Evolutionary conservation across 2,329 filamentous ascomycete genomes (phyloP).

Genomic region (Paecilomyces fulvus): DNA sequence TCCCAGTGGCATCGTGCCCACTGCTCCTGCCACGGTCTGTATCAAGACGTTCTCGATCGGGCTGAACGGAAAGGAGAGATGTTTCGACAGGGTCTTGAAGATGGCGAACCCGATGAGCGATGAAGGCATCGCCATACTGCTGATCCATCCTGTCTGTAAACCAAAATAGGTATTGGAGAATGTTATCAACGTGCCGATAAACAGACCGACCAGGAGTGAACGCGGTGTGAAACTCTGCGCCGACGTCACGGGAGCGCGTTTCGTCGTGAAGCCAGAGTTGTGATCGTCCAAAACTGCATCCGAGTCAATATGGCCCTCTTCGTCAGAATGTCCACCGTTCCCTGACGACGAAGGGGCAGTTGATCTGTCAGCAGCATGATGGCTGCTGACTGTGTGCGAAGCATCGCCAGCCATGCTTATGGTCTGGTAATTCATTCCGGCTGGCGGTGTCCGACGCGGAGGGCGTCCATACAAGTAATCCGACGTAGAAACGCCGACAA

Average conservation of each 20-base stretch:
- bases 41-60: conserved; percentile 95
- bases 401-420: conserved; percentile 23
- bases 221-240: conserved; percentile 70
- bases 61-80: conserved; percentile 73
- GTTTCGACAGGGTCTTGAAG: conserved; percentile 69
- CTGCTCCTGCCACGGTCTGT: conserved; percentile 88
- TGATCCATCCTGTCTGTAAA: conserved; percentile 78
- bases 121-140: conserved; percentile 94
- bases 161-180: conserved; percentile 99
- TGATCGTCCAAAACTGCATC: background rate
- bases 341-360: background rate
- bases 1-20: conserved; percentile 93
- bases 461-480: background rate
- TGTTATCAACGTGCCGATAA: conserved; percentile 82
- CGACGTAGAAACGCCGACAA: background rate
- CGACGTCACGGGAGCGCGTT: conserved; percentile 14
- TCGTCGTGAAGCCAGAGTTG: conserved; percentile 2
- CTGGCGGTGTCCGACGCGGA: background rate
- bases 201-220: conserved; percentile 68
- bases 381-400: conserved; percentile 2
- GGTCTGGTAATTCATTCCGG: conserved; percentile 28
- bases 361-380: background rate
- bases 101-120: conserved; percentile 91
- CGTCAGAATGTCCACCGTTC: background rate
- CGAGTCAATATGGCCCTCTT: background rate